A percentile compares a stretch with the other conserved stretches of the same genome.
Evolutionary conservation across 257 asterid species (phyloP).

Genomic region (Rauvolfia tetraphylla): DNA sequence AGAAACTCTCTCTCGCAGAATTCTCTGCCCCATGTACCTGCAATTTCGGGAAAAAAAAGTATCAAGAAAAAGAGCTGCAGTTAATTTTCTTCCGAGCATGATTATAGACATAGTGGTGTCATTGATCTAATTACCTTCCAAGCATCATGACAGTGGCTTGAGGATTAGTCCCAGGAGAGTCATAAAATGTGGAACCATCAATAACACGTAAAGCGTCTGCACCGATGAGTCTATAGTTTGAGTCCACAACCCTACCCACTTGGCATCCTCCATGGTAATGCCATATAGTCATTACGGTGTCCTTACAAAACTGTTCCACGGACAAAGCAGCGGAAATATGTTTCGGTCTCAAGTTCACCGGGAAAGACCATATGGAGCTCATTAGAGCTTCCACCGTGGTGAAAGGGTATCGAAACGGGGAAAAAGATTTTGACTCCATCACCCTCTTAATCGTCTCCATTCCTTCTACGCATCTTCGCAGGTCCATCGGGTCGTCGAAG

Average conservation of each 20-base stretch:
- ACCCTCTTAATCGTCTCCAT: conserved; percentile 45
- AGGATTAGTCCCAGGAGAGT: conserved; percentile 83
- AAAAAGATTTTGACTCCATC: conserved; percentile 39
- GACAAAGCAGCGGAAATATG: conserved; percentile 39
- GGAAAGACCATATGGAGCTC: conserved; percentile 33
- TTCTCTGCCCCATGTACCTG: conserved; percentile 72
- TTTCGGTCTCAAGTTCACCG: conserved; percentile 42
- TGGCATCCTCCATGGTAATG: conserved; percentile 95
- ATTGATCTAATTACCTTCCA: conserved; percentile 51
- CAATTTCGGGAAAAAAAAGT: conserved; percentile 11
- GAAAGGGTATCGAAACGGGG: conserved; percentile 42
- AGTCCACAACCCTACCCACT: conserved; percentile 60
- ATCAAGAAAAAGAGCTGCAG: not conserved
- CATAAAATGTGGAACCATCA: conserved; percentile 67
- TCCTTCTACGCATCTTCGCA: conserved; percentile 61
- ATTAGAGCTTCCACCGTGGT: conserved; percentile 33
- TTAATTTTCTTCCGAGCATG: too few species aligned
- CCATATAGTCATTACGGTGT: conserved; percentile 77
- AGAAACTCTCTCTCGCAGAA: conserved; percentile 38
- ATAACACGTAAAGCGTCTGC: conserved; percentile 65
- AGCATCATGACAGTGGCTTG: conserved; percentile 97
- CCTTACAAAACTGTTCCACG: conserved; percentile 59
- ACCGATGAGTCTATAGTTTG: conserved; percentile 50
- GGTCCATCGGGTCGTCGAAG: conserved; percentile 62
- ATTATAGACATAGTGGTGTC: too few species aligned